phyloP scores from a whole-genome alignment of 352 stramenopile genomes.

The Pythium grandisporangium region DNA sequence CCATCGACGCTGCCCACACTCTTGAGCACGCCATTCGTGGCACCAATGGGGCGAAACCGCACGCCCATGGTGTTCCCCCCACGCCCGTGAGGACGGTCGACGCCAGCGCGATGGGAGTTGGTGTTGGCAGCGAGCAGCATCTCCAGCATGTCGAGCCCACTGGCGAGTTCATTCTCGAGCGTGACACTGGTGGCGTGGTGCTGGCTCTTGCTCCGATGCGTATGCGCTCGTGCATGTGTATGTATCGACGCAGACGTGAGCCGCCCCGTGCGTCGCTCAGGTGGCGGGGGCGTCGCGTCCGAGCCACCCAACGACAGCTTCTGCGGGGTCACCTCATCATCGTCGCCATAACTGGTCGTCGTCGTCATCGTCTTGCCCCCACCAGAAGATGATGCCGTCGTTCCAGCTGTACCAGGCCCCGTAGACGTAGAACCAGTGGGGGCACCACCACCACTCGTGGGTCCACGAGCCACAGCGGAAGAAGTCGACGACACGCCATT shows the following conservation, averaged over 20 bases:
- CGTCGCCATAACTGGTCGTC: slow-evolving; percentile 7
- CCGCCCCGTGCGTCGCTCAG: slow-evolving; percentile 10
- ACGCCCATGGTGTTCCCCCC: no score
- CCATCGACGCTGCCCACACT: slow-evolving; percentile 46
- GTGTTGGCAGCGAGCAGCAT: slow-evolving; percentile 45
- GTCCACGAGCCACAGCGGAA: no score
- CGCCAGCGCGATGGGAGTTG: no score
- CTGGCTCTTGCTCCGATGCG: slow-evolving; percentile 28
- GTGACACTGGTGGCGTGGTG: slow-evolving; percentile 57
- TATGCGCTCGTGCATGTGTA: slow-evolving; percentile 9
- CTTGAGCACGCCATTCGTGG: slow-evolving; percentile 43
- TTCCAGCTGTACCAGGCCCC: no score
- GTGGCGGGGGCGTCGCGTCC: not conserved
- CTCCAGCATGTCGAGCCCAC: slow-evolving; percentile 55
- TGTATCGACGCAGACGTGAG: slow-evolving; percentile 11
- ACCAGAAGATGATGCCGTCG: no score
- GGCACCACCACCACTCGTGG: no score
- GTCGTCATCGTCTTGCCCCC: not conserved
- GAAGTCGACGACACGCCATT: no score
- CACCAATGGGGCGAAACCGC: slow-evolving; percentile 45
- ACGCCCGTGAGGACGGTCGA: slow-evolving; percentile 11
- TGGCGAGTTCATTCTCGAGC: slow-evolving; percentile 69
- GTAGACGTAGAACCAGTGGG: no score
- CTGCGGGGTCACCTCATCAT: slow-evolving; percentile 2
- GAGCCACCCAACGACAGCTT: slow-evolving; percentile 9